Percentiles rank a stretch among this genome's conserved stretches.
phyloP scores from a whole-genome alignment of 1,139 yeast species.

The Magnusiomyces sp. region DNA sequence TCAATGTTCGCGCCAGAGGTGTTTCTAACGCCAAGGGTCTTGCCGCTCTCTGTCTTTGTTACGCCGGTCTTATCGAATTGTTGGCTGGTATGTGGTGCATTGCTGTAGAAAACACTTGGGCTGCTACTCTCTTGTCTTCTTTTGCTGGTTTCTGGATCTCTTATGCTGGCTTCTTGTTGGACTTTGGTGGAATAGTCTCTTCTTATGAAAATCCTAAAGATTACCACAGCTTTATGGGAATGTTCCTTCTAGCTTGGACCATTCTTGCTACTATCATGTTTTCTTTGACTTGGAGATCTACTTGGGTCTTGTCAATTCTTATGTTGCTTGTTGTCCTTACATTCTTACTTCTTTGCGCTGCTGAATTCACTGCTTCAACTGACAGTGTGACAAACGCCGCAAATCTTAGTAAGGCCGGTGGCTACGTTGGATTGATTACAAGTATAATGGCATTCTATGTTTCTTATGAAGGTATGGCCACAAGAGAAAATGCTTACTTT shows the following conservation, averaged over 20 bases:
- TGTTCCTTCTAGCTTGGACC: slow-evolving; percentile 70
- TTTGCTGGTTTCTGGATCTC: slow-evolving; percentile 89
- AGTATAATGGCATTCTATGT: slow-evolving; percentile 82
- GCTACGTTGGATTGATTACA: slow-evolving; percentile 67
- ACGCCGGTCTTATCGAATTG: slow-evolving; percentile 69
- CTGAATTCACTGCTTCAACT: slow-evolving; percentile 35
- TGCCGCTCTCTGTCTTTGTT: slow-evolving; percentile 65
- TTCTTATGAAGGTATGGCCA: slow-evolving; percentile 86
- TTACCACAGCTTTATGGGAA: slow-evolving; percentile 54
- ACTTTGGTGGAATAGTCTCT: slow-evolving; percentile 60
- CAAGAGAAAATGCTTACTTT: slow-evolving; percentile 57
- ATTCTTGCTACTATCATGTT: slow-evolving; percentile 65
- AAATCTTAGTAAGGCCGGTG: slow-evolving; percentile 57
- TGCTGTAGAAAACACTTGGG: slow-evolving; percentile 63
- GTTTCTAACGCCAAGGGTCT: slow-evolving; percentile 44
- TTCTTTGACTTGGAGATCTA: slow-evolving; percentile 66
- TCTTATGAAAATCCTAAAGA: slow-evolving; percentile 42
- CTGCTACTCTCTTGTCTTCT: slow-evolving; percentile 71
- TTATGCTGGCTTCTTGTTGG: slow-evolving; percentile 59
- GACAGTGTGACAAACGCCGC: slow-evolving; percentile 31
- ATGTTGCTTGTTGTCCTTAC: slow-evolving; percentile 62
- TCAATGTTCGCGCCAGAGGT: slow-evolving; percentile 56
- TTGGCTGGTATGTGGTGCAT: slow-evolving; percentile 71
- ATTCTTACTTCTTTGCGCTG: slow-evolving; percentile 56
- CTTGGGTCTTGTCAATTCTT: slow-evolving; percentile 61